A percentile compares a stretch with the other conserved stretches of the same genome.
phyloP scores from a whole-genome alignment of 129 eudicot genomes.

The Heracleum sosnowskyi region DNA sequence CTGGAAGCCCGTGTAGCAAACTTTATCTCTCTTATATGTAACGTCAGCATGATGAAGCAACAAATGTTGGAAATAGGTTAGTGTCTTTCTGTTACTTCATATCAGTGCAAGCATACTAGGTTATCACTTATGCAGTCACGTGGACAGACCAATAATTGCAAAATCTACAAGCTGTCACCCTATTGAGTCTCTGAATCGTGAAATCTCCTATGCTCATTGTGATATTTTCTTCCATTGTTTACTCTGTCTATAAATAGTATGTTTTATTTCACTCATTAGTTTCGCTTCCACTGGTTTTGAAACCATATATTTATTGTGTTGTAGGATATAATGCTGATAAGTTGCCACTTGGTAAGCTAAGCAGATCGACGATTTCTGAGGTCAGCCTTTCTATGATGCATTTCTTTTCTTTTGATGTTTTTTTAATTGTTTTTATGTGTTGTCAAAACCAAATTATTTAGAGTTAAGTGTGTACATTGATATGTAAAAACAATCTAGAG shows the following conservation, averaged over 20 bases:
- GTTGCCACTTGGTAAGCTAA: conserved; percentile 89
- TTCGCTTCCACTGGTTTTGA: not conserved
- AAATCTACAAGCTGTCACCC: not conserved
- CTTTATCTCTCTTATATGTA: conserved; percentile 88
- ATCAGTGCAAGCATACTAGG: not conserved
- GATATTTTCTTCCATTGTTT: not conserved
- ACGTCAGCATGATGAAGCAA: conserved; percentile 94
- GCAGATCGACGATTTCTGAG: conserved; percentile 83
- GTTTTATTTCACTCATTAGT: not conserved
- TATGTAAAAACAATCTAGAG: not conserved
- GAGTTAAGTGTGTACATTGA: not conserved
- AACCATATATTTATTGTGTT: not conserved
- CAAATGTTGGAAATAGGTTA: conserved; percentile 98
- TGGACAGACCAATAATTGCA: not conserved
- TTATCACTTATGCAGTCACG: not conserved
- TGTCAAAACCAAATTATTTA: not conserved
- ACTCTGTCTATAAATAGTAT: not conserved
- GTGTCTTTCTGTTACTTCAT: conserved; percentile 11
- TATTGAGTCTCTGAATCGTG: not conserved
- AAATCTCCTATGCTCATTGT: not conserved
- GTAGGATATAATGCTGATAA: conserved; percentile 97
- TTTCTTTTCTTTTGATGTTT: conserved; percentile 5
- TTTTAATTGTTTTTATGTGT: not conserved
- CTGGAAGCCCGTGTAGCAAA: conserved; percentile 78
- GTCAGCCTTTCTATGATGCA: no score